Conservation (phyloP, 176 grass and related monocot species). For the Avena insularis region DNA sequence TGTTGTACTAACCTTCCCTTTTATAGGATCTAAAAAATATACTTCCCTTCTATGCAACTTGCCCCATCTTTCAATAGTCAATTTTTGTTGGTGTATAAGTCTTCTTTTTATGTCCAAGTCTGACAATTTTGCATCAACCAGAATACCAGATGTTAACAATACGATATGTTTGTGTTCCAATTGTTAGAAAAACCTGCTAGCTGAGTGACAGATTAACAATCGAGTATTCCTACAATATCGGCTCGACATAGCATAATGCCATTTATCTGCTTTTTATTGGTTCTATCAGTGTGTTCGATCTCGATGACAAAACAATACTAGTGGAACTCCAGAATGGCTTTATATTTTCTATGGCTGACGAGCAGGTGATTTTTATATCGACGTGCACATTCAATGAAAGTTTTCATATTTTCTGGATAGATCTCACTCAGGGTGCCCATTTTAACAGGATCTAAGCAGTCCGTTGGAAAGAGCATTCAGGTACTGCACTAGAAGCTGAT, state of each 20-base stretch:
- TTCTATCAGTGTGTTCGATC: conserved; percentile 63
- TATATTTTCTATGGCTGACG: conserved; percentile 57
- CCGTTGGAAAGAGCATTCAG: conserved; percentile 64
- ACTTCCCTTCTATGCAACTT: neutral
- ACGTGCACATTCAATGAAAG: neutral
- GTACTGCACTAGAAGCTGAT: conserved; percentile 54
- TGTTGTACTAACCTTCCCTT: neutral
- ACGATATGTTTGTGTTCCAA: conserved; percentile 68
- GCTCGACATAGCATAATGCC: neutral
- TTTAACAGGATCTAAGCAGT: conserved; percentile 60
- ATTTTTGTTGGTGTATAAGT: neutral
- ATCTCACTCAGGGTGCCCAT: neutral
- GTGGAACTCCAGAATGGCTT: conserved; percentile 59
- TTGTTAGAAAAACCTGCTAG: conserved; percentile 61
- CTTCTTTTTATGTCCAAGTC: neutral
- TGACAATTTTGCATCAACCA: conserved; percentile 37
- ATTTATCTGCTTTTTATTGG: neutral
- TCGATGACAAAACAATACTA: conserved; percentile 52
- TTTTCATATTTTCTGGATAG: neutral
- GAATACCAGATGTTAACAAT: conserved; percentile 53
- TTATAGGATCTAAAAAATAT: neutral
- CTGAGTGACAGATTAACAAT: conserved; percentile 60
- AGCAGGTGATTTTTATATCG: conserved; percentile 44
- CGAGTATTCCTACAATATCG: too few relatives aligned
- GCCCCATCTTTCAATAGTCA: neutral